Conservation (phyloP, 2,329 filamentous ascomycete species). For the Eurotiales sp. region DNA sequence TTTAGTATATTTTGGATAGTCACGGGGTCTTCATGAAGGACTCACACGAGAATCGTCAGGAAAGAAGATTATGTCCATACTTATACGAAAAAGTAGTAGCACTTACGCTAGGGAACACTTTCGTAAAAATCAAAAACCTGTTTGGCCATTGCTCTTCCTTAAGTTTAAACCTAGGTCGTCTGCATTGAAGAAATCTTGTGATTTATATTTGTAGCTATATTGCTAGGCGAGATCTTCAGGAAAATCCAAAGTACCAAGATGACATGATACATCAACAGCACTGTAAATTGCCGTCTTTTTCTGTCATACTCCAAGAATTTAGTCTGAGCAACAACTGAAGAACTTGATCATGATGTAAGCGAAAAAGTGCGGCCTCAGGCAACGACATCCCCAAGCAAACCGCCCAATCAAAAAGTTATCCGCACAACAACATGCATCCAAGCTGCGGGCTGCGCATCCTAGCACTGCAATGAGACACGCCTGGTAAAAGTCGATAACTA, state of each 20-base stretch:
- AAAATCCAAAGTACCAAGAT: no score
- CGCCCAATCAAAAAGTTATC: constrained; percentile 13
- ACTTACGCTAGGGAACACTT: no score
- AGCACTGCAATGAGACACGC: background rate
- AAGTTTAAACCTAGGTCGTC: no score
- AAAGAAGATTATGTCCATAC: no score
- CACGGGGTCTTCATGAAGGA: background rate
- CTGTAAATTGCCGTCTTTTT: no score
- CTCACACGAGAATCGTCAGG: background rate
- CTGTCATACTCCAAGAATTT: no score
- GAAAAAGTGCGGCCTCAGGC: background rate
- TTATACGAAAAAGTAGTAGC: no score
- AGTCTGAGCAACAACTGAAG: no score
- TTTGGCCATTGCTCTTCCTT: background rate
- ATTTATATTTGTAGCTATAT: background rate
- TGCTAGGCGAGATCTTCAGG: no score
- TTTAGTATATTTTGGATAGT: background rate
- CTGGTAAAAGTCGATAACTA: background rate
- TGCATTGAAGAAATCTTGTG: background rate
- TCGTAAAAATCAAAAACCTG: background rate
- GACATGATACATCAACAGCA: no score
- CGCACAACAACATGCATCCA: constrained; percentile 4
- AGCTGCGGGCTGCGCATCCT: background rate
- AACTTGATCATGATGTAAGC: background rate
- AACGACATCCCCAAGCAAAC: background rate